Conservation (phyloP, 2,329 filamentous ascomycete genomes). For the Colletotrichum eremochloae region DNA sequence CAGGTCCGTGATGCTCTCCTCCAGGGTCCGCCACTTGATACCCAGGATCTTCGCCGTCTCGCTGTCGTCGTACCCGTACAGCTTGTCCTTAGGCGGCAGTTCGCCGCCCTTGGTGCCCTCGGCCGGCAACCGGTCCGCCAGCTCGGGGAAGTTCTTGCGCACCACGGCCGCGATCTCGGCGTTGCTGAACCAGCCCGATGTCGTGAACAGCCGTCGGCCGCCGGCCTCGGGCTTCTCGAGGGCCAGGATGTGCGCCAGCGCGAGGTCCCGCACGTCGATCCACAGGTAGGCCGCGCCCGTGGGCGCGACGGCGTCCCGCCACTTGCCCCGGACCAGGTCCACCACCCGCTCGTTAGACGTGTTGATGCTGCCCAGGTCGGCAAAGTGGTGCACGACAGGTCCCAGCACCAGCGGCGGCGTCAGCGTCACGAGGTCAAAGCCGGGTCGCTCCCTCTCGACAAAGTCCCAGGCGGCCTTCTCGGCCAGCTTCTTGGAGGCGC, state of each 20-base stretch:
- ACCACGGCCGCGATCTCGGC: constrained; percentile 59
- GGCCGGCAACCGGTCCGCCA: constrained; percentile 61
- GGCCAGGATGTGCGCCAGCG: constrained; percentile 65
- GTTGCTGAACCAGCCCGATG: constrained; percentile 62
- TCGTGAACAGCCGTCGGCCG: constrained; percentile 65
- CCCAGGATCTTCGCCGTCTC: constrained; percentile 71
- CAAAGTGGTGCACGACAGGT: constrained; percentile 42
- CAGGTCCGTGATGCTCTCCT: constrained; percentile 73
- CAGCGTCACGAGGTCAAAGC: constrained; percentile 66
- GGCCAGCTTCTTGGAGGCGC: constrained; percentile 67
- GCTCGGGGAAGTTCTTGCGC: constrained; percentile 63
- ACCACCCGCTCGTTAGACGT: constrained; percentile 67
- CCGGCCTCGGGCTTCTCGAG: constrained; percentile 62
- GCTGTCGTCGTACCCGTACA: constrained; percentile 70
- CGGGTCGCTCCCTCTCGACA: constrained; percentile 56
- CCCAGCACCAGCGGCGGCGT: constrained; percentile 65
- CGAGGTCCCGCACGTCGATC: constrained; percentile 70
- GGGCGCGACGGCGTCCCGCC: constrained; percentile 59
- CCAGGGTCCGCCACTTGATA: constrained; percentile 71
- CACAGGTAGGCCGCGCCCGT: constrained; percentile 60
- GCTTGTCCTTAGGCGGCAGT: constrained; percentile 52
- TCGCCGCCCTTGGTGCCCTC: constrained; percentile 60
- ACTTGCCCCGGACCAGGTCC: constrained; percentile 63
- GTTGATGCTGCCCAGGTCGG: constrained; percentile 58
- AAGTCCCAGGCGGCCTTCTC: constrained; percentile 69